Evolutionary conservation across 805 yeast species (phyloP).

Genomic region (Metschnikowia cubensis): DNA sequence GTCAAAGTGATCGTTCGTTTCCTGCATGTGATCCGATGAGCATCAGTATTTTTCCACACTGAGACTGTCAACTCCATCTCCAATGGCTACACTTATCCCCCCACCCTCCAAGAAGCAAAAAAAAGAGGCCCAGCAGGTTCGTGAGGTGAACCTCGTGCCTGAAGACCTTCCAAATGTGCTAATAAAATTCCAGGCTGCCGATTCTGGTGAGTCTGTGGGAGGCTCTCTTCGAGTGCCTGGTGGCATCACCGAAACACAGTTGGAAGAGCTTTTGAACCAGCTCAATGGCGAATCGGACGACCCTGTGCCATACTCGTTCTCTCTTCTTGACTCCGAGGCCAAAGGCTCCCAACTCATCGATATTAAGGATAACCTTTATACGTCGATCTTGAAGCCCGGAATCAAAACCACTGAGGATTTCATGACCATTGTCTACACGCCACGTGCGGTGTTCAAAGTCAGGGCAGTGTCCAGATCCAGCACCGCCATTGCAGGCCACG

Average conservation of each 20-base stretch:
- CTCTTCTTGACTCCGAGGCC: slow-evolving; percentile 46
- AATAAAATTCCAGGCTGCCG: slow-evolving; percentile 87
- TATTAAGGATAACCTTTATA: slow-evolving; percentile 71
- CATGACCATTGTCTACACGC: slow-evolving; percentile 85
- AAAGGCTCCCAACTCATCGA: slow-evolving; percentile 52
- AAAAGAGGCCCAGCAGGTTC: slow-evolving; percentile 75
- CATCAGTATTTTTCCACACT: slow-evolving; percentile 10
- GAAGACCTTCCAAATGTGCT: slow-evolving; percentile 80
- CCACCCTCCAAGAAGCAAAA: slow-evolving; percentile 90
- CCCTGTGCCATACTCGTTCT: slow-evolving; percentile 86
- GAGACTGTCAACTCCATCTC: neutral
- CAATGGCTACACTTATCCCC: slow-evolving; percentile 89
- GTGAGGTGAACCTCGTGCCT: slow-evolving; percentile 72
- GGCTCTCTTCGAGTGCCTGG: slow-evolving; percentile 91
- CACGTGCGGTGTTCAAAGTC: slow-evolving; percentile 92
- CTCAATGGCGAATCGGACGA: slow-evolving; percentile 68
- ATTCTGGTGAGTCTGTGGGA: slow-evolving; percentile 82
- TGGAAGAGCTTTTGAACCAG: slow-evolving; percentile 83
- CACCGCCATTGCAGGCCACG: slow-evolving; percentile 93
- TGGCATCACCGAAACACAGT: slow-evolving; percentile 73
- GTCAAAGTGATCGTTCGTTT: too few species aligned
- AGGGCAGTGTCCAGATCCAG: slow-evolving; percentile 85
- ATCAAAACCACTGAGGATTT: slow-evolving; percentile 89
- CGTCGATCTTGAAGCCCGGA: slow-evolving; percentile 81
- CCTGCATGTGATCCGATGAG: slow-evolving; percentile 13